Percentiles rank a stretch among this genome's conserved stretches.
phyloP scores from a whole-genome alignment of 2,329 filamentous ascomycete genomes.

The Fusarium oligoseptatum region DNA sequence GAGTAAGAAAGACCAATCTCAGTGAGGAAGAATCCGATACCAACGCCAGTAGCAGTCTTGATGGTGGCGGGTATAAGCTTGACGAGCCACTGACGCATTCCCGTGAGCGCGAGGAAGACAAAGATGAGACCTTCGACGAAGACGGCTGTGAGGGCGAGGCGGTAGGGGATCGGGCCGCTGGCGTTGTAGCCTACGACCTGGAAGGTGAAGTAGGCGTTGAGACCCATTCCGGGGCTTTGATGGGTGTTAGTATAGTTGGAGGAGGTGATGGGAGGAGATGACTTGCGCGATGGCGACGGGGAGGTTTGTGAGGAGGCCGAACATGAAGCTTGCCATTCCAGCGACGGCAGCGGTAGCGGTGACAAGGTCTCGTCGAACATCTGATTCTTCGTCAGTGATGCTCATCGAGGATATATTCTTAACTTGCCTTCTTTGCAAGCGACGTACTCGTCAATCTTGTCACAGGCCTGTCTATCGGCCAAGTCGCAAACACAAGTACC shows the following conservation, averaged over 20 bases:
- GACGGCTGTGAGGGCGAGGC: conserved; percentile 72
- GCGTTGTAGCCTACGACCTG: conserved; percentile 74
- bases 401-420: rapidly evolving
- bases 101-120: conserved; percentile 73
- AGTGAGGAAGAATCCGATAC: conserved; percentile 74
- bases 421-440: conserved; percentile 62
- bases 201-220: conserved; percentile 77
- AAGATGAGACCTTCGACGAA: conserved; percentile 76
- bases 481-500: conserved; percentile 79
- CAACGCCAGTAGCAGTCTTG: conserved; percentile 75
- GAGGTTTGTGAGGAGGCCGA: conserved; percentile 86
- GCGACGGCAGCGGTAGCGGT: conserved; percentile 87
- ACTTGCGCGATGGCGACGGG: conserved; percentile 63
- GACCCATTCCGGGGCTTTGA: conserved; percentile 73
- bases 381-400: conserved; percentile 44
- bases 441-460: conserved; percentile 58
- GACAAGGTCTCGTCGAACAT: conserved; percentile 80
- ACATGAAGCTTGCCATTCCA: conserved; percentile 79
- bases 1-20: conserved; percentile 80
- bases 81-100: conserved; percentile 80
- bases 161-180: conserved; percentile 68
- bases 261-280: not conserved
- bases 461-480: conserved; percentile 61
- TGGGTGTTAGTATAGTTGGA: conserved; percentile 6
- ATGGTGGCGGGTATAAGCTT: conserved; percentile 74